These are phyloP conservation scores for Ilyonectria sp. DNA, from an alignment of 2,329 filamentous ascomycete genomes.

Conservation along the genomic window DNA sequence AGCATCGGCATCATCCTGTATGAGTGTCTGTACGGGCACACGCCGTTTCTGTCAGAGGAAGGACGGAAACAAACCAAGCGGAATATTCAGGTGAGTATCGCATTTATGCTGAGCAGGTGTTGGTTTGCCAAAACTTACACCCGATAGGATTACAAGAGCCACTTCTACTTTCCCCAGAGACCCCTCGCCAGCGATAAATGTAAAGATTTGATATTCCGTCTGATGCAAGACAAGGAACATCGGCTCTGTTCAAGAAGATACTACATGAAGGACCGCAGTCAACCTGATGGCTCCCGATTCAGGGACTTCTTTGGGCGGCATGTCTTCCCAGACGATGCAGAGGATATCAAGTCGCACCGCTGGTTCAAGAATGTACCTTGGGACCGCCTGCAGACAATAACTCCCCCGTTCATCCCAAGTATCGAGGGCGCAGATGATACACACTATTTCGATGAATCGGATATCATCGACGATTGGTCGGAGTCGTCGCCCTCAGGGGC, in stretches of 20 bases:
- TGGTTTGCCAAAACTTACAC: conserved; percentile 27
- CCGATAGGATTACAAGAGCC: conserved; percentile 76
- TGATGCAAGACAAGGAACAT: conserved; percentile 81
- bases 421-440: conserved; percentile 80
- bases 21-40: conserved; percentile 93
- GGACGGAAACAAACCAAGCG: conserved; percentile 85
- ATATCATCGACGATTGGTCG: conserved; percentile 76
- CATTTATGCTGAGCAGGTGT: not conserved
- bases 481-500: conserved; percentile 60
- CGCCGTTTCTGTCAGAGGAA: conserved; percentile 88
- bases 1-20: conserved; percentile 95
- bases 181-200: conserved; percentile 78
- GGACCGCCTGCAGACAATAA: conserved; percentile 79
- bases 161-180: conserved; percentile 79
- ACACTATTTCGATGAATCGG: conserved; percentile 91
- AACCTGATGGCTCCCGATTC: conserved; percentile 38
- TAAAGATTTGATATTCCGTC: conserved; percentile 80
- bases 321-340: conserved; percentile 87
- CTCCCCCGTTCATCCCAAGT: conserved; percentile 85
- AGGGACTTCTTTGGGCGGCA: conserved; percentile 63
- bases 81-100: conserved; percentile 79
- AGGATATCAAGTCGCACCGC: conserved; percentile 89
- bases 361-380: conserved; percentile 89
- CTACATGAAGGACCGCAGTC: conserved; percentile 71
- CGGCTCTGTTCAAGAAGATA: conserved; percentile 86